Percentiles rank a stretch among this genome's conserved stretches.
Conservation (phyloP, 495 filamentous ascomycete species). For the Echria macrotheca region DNA sequence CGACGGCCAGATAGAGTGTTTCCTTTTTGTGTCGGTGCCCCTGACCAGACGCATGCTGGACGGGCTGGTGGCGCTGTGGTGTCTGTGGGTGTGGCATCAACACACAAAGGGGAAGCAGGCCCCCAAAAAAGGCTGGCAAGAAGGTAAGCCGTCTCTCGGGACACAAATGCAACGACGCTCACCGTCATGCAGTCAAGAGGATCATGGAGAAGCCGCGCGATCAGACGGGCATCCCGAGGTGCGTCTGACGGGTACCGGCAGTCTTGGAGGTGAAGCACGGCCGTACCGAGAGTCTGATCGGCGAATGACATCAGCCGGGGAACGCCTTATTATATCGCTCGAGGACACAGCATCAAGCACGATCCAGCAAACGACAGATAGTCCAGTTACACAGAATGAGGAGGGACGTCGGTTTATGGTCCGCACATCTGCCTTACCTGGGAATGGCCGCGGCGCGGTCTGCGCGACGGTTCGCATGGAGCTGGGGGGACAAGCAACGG, state of each 20-base stretch:
- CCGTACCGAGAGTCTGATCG: no score
- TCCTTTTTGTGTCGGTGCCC: slow-evolving; percentile 23
- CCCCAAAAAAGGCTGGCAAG: not conserved
- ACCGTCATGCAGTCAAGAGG: slow-evolving; percentile 5
- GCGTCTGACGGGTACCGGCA: not conserved
- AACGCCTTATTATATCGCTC: no score
- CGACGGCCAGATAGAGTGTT: not conserved
- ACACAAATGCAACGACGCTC: no score
- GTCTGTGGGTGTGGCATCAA: slow-evolving; percentile 29
- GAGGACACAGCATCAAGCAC: no score
- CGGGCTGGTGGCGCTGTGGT: slow-evolving; percentile 31
- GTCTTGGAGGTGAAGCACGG: no score
- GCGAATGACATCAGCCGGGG: no score
- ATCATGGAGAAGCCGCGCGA: slow-evolving; percentile 3
- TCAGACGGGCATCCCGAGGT: not conserved
- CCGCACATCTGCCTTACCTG: not conserved
- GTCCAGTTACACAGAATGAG: no score
- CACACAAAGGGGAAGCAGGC: slow-evolving; percentile 4
- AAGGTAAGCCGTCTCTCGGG: not conserved
- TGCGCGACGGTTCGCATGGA: no score
- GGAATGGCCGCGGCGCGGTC: no score
- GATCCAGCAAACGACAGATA: no score
- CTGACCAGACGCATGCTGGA: slow-evolving; percentile 24
- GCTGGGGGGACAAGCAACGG: no score
- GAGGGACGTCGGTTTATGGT: not conserved